Evolutionary conservation across 169 alveolate species (phyloP).

Genomic region (Cryptosporidium ryanae): DNA sequence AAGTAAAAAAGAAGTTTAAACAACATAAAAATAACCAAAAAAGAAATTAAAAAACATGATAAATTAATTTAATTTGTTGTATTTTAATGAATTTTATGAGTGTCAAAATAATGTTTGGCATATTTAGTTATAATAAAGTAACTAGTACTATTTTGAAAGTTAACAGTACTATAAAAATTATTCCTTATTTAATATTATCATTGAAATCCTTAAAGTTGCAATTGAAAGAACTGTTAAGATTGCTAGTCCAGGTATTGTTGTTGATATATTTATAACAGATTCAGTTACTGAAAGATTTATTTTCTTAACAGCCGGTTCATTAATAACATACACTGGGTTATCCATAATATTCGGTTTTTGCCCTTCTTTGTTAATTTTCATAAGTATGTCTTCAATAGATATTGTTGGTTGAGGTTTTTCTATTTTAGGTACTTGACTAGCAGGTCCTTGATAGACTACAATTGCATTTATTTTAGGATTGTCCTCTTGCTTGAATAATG

Average conservation of each 20-base stretch:
- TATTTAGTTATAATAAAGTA: background rate
- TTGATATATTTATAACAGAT: slow-evolving; percentile 16
- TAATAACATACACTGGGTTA: slow-evolving; percentile 21
- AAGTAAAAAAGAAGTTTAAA: background rate
- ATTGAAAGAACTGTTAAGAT: slow-evolving; percentile 16
- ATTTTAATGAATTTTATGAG: background rate
- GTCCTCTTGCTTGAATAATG: slow-evolving; percentile 52
- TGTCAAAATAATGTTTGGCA: background rate
- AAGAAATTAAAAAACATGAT: background rate
- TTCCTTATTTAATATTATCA: slow-evolving; percentile 14
- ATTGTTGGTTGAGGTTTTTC: slow-evolving; percentile 33
- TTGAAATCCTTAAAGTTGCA: slow-evolving; percentile 34
- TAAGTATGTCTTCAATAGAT: slow-evolving; percentile 12
- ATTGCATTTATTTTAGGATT: slow-evolving; percentile 71
- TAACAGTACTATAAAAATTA: background rate
- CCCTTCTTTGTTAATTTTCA: slow-evolving; percentile 27
- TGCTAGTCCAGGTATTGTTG: slow-evolving; percentile 39
- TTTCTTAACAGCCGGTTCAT: background rate
- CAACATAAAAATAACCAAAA: background rate
- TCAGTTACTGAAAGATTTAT: slow-evolving; percentile 1
- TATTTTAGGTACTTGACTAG: slow-evolving; percentile 37
- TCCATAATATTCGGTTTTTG: background rate
- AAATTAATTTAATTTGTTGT: background rate
- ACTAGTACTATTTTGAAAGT: background rate
- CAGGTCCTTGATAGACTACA: slow-evolving; percentile 35